Base-by-base conservation (phyloP, 1,284 basidiomycete genomes). In the Termitomyces sp. region DNA sequence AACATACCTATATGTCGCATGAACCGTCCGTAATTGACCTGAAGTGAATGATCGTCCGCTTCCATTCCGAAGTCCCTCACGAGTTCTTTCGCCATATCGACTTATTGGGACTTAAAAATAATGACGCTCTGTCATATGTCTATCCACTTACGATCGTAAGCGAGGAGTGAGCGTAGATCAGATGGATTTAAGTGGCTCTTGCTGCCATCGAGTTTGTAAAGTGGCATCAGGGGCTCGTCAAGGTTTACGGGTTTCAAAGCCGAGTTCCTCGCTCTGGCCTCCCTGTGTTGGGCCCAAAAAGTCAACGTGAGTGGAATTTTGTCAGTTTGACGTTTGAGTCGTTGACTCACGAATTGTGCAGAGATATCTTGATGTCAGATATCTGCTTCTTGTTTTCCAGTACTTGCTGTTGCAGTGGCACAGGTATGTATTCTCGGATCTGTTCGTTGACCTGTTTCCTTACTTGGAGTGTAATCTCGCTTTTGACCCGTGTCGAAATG, bases 1-100 rank as follows among this genome's bases (percentile, higher is more conserved):
- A 44, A 34, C 56, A 56, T 38, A 79, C 81, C 81, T 54, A 83
- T 78, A 62, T 80, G 76, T 30, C 70, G 66, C 68, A 84, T 72
- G 63, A 84, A 83, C n/a, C 71, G 66, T 55, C 78, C 80, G 44
- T 80, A 64, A 59, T 81, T 82, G 58, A 65, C 68, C 52, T 74
- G 70, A 17, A 70, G 65, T 17, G 68, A 62, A 1, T 74, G 72
- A 36, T 74, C 70, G 38, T 72, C 72, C 9, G 21, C 54, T 8
- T 63, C 64, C 10, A 85, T 71, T 1, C 67, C 76, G 55, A 80
- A 81, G 53, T 83, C 79, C 24, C 60, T 65, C 31, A 79, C 61
- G 19, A 84, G 66, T 19, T 65, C 60, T 52, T 68, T 70, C 17
- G 71, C 61, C 53, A 67, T 67, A 6, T 69, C 70, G 40, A 70